phyloP scores from a whole-genome alignment of 2,329 filamentous ascomycete genomes.

The Juglanconis sp. region DNA sequence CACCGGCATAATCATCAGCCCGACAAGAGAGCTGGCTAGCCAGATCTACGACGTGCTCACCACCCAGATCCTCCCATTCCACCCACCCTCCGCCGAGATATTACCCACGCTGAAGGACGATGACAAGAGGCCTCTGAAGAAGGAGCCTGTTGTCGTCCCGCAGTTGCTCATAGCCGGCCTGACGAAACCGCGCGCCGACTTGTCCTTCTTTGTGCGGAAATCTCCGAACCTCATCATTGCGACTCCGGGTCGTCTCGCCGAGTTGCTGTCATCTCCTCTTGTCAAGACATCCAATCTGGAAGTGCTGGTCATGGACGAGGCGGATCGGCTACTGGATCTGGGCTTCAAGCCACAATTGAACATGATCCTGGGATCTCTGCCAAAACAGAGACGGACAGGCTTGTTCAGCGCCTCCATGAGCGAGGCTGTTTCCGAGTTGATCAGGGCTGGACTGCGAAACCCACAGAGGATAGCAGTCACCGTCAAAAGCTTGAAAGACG shows the following conservation, averaged over 20 bases:
- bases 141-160: slow-evolving; percentile 63
- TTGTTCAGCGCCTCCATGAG: slow-evolving; percentile 95
- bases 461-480: slow-evolving; percentile 93
- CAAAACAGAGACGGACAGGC: slow-evolving; percentile 90
- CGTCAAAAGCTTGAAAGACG: slow-evolving; percentile 70
- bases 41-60: slow-evolving; percentile 84
- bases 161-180: slow-evolving; percentile 85
- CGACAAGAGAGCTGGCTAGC: slow-evolving; percentile 85
- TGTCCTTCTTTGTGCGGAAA: slow-evolving; percentile 77
- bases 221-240: slow-evolving; percentile 87
- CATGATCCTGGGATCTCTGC: slow-evolving; percentile 76
- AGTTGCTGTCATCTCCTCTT: slow-evolving; percentile 80
- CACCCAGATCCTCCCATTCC: slow-evolving; percentile 72
- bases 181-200: slow-evolving; percentile 76
- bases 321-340: slow-evolving; percentile 85
- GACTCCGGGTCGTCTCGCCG: slow-evolving; percentile 84
- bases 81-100: slow-evolving; percentile 70
- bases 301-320: slow-evolving; percentile 88
- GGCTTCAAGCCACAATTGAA: slow-evolving; percentile 92
- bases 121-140: slow-evolving; percentile 43
- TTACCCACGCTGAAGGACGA: slow-evolving; percentile 53
- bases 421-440: slow-evolving; percentile 89
- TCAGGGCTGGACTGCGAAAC: slow-evolving; percentile 86
- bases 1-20: slow-evolving; percentile 86
- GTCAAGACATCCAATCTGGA: slow-evolving; percentile 92